Percentiles rank a stretch among this genome's conserved stretches.
These are phyloP conservation scores for Anaeromyces robustus DNA, from an alignment of 192 early-diverging fungal genomes.

Conservation along the genomic window DNA sequence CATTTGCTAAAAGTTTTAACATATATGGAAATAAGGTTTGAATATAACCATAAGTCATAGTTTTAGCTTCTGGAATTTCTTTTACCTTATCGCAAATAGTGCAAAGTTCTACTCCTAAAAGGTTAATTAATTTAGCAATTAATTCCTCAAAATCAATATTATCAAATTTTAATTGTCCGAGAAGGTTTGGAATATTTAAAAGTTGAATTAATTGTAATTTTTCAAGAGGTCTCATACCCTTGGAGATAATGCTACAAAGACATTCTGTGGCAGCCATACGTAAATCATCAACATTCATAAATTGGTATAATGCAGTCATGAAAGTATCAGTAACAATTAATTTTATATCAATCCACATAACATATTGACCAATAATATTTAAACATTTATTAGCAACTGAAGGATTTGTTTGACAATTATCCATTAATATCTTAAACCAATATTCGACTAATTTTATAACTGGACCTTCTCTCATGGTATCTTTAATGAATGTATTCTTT, in stretches of 20 bases:
- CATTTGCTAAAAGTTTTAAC: constrained; percentile 61
- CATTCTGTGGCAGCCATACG: constrained; percentile 65
- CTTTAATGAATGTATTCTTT: constrained; percentile 75
- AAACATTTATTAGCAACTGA: constrained; percentile 51
- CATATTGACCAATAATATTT: constrained; percentile 67
- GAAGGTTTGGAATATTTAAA: constrained; percentile 35
- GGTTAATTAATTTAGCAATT: constrained; percentile 55
- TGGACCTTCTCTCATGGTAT: constrained; percentile 70
- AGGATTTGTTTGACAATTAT: constrained; percentile 29
- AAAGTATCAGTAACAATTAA: constrained; percentile 73
- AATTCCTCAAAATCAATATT: constrained; percentile 53
- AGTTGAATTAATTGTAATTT: constrained; percentile 74
- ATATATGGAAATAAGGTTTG: constrained; percentile 62
- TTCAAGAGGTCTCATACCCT: constrained; percentile 83
- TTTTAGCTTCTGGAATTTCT: constrained; percentile 17
- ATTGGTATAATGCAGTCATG: constrained; percentile 55
- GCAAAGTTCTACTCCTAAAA: constrained; percentile 55
- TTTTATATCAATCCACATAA: constrained; percentile 89
- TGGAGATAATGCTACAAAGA: constrained; percentile 67
- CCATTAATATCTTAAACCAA: constrained; percentile 61
- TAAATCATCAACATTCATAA: constrained; percentile 34
- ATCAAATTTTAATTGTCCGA: constrained; percentile 19
- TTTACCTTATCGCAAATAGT: constrained; percentile 33
- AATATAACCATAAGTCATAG: constrained; percentile 44
- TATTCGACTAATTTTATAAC: constrained; percentile 49